A percentile compares a stretch with the other conserved stretches of the same genome.
Evolutionary conservation across 2,329 filamentous ascomycete species (phyloP).

Genomic region (Amphichorda felina): DNA sequence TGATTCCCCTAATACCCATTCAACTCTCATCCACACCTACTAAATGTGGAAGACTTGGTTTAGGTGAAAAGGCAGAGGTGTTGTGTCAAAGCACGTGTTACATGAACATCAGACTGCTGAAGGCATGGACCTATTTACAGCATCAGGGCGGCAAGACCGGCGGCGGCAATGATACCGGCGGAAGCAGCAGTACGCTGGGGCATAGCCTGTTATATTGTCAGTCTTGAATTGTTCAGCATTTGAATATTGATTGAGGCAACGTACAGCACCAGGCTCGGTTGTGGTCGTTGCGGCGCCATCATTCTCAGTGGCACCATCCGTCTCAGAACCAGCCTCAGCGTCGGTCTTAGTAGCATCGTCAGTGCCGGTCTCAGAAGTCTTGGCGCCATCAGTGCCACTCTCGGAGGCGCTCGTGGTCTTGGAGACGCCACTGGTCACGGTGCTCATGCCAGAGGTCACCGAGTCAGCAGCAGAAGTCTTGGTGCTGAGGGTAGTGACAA

Average conservation of each 20-base stretch:
- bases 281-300: constrained; percentile 3
- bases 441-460: constrained; percentile 7
- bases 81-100: constrained; percentile 26
- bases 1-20: too few relatives aligned
- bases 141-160: constrained; percentile 34
- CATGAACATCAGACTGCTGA: constrained; percentile 7
- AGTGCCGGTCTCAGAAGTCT: constrained; percentile 5
- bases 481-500: constrained; percentile 18
- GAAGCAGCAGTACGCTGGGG: constrained; percentile 32
- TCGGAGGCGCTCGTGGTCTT: constrained; percentile 4
- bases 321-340: constrained; percentile 7
- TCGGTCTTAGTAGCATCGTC: constrained; percentile 1
- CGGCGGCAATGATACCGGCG: constrained; percentile 32
- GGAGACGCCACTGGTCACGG: constrained; percentile 5
- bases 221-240: background rate
- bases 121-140: constrained; percentile 21
- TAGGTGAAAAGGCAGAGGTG: constrained; percentile 17
- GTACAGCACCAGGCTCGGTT: constrained; percentile 13
- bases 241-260: constrained; percentile 7
- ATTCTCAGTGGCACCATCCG: constrained; percentile 5
- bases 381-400: background rate
- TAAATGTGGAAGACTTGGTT: too few relatives aligned
- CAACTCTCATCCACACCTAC: too few relatives aligned
- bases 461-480: constrained; percentile 6
- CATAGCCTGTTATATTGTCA: constrained; percentile 11